Evolutionary conservation across 139 green algal species (phyloP).

Genomic region (Haematococcus lacustris): DNA sequence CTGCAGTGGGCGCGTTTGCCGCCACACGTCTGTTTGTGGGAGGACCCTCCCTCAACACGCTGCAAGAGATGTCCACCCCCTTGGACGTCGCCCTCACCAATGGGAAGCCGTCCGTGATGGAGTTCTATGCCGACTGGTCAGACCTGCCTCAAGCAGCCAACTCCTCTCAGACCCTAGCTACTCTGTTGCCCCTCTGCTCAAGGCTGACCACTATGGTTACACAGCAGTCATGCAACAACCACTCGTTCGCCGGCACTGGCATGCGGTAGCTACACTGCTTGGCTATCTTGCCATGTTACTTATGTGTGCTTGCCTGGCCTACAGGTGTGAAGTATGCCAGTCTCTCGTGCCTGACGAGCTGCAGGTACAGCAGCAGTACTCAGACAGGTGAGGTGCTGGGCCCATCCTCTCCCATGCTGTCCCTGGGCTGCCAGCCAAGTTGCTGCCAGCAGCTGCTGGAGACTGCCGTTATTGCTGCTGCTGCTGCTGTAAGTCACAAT

Average conservation of each 20-base stretch:
- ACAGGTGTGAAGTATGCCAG: constrained; percentile 73
- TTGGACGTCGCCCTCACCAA: constrained; percentile 74
- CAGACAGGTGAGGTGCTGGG: constrained; percentile 24
- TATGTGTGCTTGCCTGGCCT: not conserved
- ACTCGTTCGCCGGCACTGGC: not conserved
- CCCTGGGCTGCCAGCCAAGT: not conserved
- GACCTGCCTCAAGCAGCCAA: not conserved
- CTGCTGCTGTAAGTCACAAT: not conserved
- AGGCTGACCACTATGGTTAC: not conserved
- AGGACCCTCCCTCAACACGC: constrained; percentile 8
- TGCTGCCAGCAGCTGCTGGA: not conserved
- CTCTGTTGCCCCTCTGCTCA: not conserved
- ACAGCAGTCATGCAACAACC: not conserved
- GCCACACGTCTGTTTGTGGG: not conserved
- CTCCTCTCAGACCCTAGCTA: not conserved
- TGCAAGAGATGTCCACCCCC: constrained; percentile 57
- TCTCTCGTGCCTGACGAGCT: constrained; percentile 68
- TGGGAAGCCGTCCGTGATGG: constrained; percentile 44
- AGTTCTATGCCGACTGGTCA: constrained; percentile 96
- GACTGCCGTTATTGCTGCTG: not conserved
- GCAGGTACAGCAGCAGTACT: constrained; percentile 66
- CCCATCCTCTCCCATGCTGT: not conserved
- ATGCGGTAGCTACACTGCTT: not conserved
- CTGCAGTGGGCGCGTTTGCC: constrained; percentile 10
- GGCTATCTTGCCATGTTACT: not conserved